phyloP scores from a whole-genome alignment of 2,329 filamentous ascomycete species.

The Diplodia intermedia region DNA sequence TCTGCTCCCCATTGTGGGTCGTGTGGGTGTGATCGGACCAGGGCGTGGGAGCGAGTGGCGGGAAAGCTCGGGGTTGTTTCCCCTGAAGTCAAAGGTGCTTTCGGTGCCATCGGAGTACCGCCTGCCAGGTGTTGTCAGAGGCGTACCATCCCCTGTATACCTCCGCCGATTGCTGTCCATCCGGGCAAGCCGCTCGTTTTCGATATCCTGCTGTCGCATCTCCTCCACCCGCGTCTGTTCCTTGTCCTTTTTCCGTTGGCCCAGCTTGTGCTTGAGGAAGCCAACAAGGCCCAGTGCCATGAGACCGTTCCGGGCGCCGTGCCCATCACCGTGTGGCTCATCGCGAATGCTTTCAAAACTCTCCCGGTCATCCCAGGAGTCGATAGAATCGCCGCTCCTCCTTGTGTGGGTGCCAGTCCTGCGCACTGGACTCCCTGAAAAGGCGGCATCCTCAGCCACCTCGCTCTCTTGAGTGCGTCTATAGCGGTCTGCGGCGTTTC shows the following conservation, averaged over 20 bases:
- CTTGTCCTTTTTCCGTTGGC: constrained; percentile 62
- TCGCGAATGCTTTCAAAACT: constrained; percentile 41
- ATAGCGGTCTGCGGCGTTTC: constrained; percentile 43
- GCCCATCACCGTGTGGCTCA: constrained; percentile 40
- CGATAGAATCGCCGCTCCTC: constrained; percentile 32
- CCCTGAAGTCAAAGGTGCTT: constrained; percentile 52
- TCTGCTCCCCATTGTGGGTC: constrained; percentile 40
- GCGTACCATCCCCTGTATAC: constrained; percentile 71
- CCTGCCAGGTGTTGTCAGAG: constrained; percentile 38
- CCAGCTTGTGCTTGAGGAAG: constrained; percentile 53
- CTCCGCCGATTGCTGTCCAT: constrained; percentile 63
- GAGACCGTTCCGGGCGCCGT: constrained; percentile 55
- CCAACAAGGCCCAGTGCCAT: constrained; percentile 53
- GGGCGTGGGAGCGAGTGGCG: constrained; percentile 42
- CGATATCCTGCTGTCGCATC: constrained; percentile 58
- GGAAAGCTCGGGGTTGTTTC: constrained; percentile 54
- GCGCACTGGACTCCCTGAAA: constrained; percentile 57
- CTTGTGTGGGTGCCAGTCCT: constrained; percentile 24
- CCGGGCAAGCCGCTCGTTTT: constrained; percentile 61
- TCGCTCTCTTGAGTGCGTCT: constrained; percentile 49
- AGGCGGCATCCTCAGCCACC: constrained; percentile 47
- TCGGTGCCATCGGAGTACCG: constrained; percentile 49
- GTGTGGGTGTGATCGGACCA: constrained; percentile 31
- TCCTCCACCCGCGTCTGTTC: constrained; percentile 67
- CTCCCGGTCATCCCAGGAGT: constrained; percentile 39